Evolutionary conservation across 257 asterid species (phyloP).

Genomic region (Penstemon newberryi): DNA sequence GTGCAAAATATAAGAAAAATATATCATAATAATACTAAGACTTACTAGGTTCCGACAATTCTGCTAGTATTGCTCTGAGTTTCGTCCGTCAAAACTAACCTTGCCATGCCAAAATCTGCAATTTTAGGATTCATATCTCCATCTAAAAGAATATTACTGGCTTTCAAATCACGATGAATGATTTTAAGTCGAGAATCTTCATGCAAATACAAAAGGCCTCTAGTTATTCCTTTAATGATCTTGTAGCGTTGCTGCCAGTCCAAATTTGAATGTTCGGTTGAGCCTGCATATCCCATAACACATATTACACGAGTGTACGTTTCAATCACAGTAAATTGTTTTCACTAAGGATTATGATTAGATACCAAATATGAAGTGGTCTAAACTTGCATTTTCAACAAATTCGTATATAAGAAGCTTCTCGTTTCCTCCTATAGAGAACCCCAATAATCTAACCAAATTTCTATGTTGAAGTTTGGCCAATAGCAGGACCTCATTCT

Average conservation of each 20-base stretch:
- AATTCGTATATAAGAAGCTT: neutral
- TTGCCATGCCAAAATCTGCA: conserved; percentile 16
- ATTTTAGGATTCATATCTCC: conserved; percentile 16
- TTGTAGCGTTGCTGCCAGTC: conserved; percentile 6
- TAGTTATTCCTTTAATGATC: conserved; percentile 2
- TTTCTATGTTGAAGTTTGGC: conserved; percentile 13
- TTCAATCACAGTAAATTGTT: too few relatives aligned
- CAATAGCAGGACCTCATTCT: conserved; percentile 1
- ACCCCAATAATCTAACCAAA: conserved; percentile 8
- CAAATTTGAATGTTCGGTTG: neutral
- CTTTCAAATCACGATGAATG: conserved; percentile 15
- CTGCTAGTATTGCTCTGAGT: neutral
- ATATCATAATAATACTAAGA: neutral
- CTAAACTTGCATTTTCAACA: neutral
- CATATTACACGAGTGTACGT: too few relatives aligned
- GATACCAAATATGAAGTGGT: neutral
- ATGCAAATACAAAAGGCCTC: conserved; percentile 14
- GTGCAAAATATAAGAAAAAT: neutral
- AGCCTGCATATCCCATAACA: neutral
- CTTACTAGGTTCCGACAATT: conserved; percentile 11
- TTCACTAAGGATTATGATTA: too few relatives aligned
- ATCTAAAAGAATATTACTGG: conserved; percentile 6
- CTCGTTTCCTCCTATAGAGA: conserved; percentile 8
- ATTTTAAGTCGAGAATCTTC: conserved; percentile 22
- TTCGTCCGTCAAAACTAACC: neutral